Conservation (phyloP, 495 filamentous ascomycete genomes). For the Aspergillus kassunensis region DNA sequence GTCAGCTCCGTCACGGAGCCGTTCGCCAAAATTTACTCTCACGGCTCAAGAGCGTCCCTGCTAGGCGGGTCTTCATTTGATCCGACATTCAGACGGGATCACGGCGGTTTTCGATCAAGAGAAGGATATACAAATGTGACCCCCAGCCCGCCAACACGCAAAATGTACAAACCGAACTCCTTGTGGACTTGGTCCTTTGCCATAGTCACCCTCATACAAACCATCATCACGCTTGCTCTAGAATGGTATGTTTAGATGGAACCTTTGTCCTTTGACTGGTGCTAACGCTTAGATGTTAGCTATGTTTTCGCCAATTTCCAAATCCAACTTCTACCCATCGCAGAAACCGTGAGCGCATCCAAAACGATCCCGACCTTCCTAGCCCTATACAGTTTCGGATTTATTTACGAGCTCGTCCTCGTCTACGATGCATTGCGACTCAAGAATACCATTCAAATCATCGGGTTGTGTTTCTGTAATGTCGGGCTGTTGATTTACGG, state of each 20-base stretch:
- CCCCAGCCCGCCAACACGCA: constrained; percentile 22
- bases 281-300: constrained; percentile 24
- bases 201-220: constrained; percentile 68
- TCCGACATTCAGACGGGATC: constrained; percentile 43
- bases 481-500: constrained; percentile 86
- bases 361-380: constrained; percentile 85
- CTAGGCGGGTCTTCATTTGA: constrained; percentile 56
- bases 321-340: constrained; percentile 58
- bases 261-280: not conserved
- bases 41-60: constrained; percentile 61
- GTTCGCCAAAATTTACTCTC: constrained; percentile 56
- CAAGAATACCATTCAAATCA: constrained; percentile 98
- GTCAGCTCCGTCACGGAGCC: constrained; percentile 43
- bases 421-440: constrained; percentile 89
- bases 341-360: constrained; percentile 36
- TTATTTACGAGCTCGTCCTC: constrained; percentile 82
- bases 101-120: constrained; percentile 51
- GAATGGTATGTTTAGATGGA: constrained; percentile 67
- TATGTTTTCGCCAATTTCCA: constrained; percentile 53
- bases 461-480: constrained; percentile 91
- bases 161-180: constrained; percentile 70
- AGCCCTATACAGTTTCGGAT: constrained; percentile 95
- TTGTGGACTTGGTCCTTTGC: constrained; percentile 88
- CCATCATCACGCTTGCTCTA: constrained; percentile 70
- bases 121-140: constrained; percentile 49